Evolutionary conservation across 768 basidiomycete genomes (phyloP), one percentile per base, ranked within the genome.

Genomic region (Serendipita sp.): DNA sequence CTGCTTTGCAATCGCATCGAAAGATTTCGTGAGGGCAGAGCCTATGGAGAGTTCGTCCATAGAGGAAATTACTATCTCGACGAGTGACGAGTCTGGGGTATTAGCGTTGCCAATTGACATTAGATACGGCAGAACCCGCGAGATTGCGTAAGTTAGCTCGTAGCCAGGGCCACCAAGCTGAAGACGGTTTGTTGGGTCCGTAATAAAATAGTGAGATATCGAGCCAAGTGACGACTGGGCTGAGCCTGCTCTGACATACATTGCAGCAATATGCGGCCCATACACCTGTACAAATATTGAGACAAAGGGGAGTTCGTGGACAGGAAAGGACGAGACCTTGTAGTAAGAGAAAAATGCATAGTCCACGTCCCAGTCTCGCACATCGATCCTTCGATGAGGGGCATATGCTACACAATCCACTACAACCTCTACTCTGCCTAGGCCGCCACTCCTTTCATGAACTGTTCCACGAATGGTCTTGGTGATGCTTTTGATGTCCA

Each of bases 391-490:
- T 13, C 86, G 77, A 70, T 90, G 87, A 0, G 88, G 87, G 3
- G 86, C 86, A 68, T 86, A 89, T 2, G 87, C 87, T 2, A 90
- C 89, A 67, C 87, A 88, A 69, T 90, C 89, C 2, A 89, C 78
- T 0, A 79, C 81, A 13, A 89, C 67, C 72, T 90, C 83, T 34
- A 88, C 74, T 70, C 86, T 84, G 65, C 71, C 71, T 10, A 79
- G 78, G 30, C 86, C 84, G 35, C 34, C 56, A 60, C 56, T 60
- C 63, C 79, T 75, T 18, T 78, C 76, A 46, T 73, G 74, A 1
- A 84, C 85, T 16, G 78, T 75, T 7, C 74, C 75, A 13, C 86
- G 73, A 7, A 83, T 74, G 2, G 81, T 81, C 30, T 74, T 72
- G 8, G 82, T 78, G 32, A 83, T 73, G 5, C 81, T 80, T 67